Evolutionary conservation across 495 filamentous ascomycete species (phyloP), one percentile per base, ranked within the genome.

Genomic region (Penicillium atrosanguineum): DNA sequence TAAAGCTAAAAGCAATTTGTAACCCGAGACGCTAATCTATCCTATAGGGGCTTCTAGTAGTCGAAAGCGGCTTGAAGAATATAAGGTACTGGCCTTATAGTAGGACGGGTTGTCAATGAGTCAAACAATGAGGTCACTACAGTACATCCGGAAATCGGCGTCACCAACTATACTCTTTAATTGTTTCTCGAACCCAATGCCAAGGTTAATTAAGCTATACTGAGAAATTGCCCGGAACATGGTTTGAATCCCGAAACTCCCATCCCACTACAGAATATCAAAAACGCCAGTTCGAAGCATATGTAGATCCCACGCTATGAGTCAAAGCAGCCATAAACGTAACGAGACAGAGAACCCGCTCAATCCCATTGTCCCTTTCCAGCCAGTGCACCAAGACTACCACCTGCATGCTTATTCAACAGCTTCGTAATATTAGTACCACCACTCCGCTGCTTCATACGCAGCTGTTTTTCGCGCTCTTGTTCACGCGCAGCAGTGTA

Each of bases 401-500:
- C 59, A 34, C 56, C 53, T 44, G 64, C 65, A 57, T 73, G 70
- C 55, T 72, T 74, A 9, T 59, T 67, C 57, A 78, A 42, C 49
- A 75, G 50, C 42, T 70, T 67, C 6, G 67, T 57, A 37, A 74
- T 69, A 37, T 68, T 71, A 0, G 72, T 67, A 7, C 66, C 61
- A 7, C 68, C 61, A 36, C 51, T 48, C 64, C 81, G 77, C 57
- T 77, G 63, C 68, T 77, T 65, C 42, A 68, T 54, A 68, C 85
- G 49, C 62, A 87, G 55, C 46, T 71, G 67, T 23, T 77, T 83
- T 73, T 85, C 87, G 53, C 81, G 81, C 71, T 87, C 82, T 53
- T 75, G 79, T 67, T 86, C 87, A 65, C 86, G 84, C 44, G 87
- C 92, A 42, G 90, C 80, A 4, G 88, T 83, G 63, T 92, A 88